Evolutionary conservation across 1,284 basidiomycete species (phyloP).

Genomic region (Sanghuangporus sanghuang): DNA sequence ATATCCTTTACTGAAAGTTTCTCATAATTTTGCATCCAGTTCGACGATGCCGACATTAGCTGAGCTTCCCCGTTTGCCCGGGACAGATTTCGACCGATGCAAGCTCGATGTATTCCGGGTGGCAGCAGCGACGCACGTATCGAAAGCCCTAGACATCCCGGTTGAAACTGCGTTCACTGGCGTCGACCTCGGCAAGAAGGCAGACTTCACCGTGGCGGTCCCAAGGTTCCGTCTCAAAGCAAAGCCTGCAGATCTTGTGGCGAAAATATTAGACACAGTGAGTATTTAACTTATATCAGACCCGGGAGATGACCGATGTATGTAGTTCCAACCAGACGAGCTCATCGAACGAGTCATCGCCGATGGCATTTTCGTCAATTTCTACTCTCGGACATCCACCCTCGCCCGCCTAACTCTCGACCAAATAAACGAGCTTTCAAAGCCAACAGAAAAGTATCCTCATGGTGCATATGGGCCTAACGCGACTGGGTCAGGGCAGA

Average conservation of each 20-base stretch:
- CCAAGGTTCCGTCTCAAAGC: slow-evolving; percentile 86
- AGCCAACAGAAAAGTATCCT: slow-evolving; percentile 27
- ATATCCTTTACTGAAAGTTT: background rate
- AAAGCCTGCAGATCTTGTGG: slow-evolving; percentile 76
- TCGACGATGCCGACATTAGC: slow-evolving; percentile 21
- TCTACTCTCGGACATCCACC: slow-evolving; percentile 66
- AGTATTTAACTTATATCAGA: slow-evolving; percentile 27
- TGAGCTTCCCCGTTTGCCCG: slow-evolving; percentile 51
- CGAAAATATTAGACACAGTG: slow-evolving; percentile 72
- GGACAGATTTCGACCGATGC: slow-evolving; percentile 66
- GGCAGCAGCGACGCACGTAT: slow-evolving; percentile 76
- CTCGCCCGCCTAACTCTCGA: slow-evolving; percentile 76
- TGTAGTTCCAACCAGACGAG: slow-evolving; percentile 63
- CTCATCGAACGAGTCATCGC: slow-evolving; percentile 62
- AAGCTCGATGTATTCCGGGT: slow-evolving; percentile 83
- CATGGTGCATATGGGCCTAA: slow-evolving; percentile 67
- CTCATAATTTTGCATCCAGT: background rate
- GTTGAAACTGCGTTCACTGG: slow-evolving; percentile 77
- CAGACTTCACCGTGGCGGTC: slow-evolving; percentile 90
- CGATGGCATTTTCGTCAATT: slow-evolving; percentile 81
- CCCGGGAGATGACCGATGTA: background rate
- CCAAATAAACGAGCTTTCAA: slow-evolving; percentile 75
- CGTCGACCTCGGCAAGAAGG: slow-evolving; percentile 89
- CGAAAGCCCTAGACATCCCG: slow-evolving; percentile 66
- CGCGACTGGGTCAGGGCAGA: slow-evolving; percentile 74